These are phyloP conservation scores for Neofusicoccum kwambonambiense DNA, from an alignment of 2,329 filamentous ascomycete genomes.

Conservation along the genomic window DNA sequence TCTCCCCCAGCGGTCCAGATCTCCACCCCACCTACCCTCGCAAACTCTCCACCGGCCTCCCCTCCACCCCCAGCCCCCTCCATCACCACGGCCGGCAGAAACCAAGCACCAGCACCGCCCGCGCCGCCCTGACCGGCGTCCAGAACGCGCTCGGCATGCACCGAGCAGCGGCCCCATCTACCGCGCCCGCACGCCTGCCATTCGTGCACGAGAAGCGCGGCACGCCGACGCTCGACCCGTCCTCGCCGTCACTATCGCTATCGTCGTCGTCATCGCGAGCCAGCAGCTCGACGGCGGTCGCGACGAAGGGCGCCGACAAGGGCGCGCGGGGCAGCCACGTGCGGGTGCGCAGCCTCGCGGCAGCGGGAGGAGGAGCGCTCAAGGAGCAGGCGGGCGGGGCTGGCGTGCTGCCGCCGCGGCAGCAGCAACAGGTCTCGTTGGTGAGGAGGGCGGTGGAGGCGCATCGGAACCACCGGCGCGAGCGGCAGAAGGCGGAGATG, in stretches of 20 bases:
- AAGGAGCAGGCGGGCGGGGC: neutral
- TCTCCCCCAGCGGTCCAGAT: no score
- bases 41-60: neutral
- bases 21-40: no score
- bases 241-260: neutral
- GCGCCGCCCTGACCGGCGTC: neutral
- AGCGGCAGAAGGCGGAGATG: conserved; percentile 3
- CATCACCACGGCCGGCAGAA: no score
- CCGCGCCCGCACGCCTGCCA: neutral
- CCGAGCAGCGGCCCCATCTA: neutral
- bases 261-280: neutral
- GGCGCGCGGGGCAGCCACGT: no score
- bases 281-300: no score
- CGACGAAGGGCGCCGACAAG: no score
- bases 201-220: neutral
- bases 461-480: neutral
- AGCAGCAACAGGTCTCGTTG: neutral
- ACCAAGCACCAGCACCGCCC: neutral
- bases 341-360: no score
- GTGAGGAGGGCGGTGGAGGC: conserved; percentile 4
- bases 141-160: neutral
- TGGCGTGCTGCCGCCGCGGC: neutral
- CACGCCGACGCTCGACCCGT: no score
- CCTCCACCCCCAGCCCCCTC: neutral
- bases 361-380: no score